Conservation (phyloP, 1,284 basidiomycete species). For the Ustilago esculenta region DNA sequence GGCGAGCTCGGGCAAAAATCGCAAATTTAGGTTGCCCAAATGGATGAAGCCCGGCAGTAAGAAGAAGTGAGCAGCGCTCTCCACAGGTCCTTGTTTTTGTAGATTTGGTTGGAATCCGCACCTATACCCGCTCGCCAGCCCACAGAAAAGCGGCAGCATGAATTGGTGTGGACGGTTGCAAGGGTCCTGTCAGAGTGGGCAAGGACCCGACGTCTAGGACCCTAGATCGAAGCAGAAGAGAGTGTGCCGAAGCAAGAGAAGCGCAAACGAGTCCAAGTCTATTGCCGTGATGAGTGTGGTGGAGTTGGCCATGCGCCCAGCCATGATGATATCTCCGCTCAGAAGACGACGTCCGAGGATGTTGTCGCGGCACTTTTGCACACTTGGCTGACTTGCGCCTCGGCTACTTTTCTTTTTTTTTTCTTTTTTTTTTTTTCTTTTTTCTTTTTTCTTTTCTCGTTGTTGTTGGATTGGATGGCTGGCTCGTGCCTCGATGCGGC, state of each 20-base stretch:
- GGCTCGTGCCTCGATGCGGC: too few relatives aligned
- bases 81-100: not conserved
- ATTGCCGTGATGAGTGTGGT: slow-evolving; percentile 10
- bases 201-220: too few relatives aligned
- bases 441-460: too few relatives aligned
- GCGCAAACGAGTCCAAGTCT: too few relatives aligned
- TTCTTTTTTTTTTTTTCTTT: too few relatives aligned
- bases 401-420: not conserved
- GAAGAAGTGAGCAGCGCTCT: slow-evolving; percentile 2
- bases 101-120: too few relatives aligned
- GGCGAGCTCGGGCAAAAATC: slow-evolving; percentile 16
- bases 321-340: slow-evolving; percentile 14
- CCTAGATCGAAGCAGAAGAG: not conserved
- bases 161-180: too few relatives aligned
- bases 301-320: too few relatives aligned
- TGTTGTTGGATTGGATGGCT: too few relatives aligned
- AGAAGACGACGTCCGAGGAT: not conserved
- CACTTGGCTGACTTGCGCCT: slow-evolving; percentile 4
- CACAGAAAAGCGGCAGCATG: too few relatives aligned
- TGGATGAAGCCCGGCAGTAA: slow-evolving; percentile 34
- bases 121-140: not conserved
- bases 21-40: slow-evolving; percentile 38
- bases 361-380: not conserved
- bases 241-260: too few relatives aligned
- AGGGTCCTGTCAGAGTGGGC: too few relatives aligned